These are phyloP conservation scores for Trichoderma polysporum DNA, from an alignment of 2,329 filamentous ascomycete species.

Conservation along the genomic window DNA sequence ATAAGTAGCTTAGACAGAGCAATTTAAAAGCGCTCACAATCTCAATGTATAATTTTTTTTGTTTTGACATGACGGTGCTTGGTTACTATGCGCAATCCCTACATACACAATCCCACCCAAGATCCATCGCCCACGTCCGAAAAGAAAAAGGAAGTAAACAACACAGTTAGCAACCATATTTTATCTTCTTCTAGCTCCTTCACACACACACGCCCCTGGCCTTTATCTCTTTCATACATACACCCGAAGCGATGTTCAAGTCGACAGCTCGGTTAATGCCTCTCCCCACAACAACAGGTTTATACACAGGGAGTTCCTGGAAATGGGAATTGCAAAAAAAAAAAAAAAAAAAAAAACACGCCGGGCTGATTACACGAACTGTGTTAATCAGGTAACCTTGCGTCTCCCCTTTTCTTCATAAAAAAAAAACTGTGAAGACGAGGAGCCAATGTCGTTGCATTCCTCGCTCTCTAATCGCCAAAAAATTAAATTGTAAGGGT, in stretches of 20 bases:
- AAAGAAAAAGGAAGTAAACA: slow-evolving; percentile 30
- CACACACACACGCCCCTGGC: not conserved
- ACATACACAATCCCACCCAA: slow-evolving; percentile 32
- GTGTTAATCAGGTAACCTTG: not conserved
- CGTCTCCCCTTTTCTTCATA: slow-evolving; percentile 6
- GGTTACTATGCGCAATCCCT: slow-evolving; percentile 34
- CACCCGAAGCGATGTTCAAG: slow-evolving; percentile 4
- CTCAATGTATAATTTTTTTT: not conserved
- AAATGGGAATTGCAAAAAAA: slow-evolving; percentile 14
- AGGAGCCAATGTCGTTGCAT: slow-evolving; percentile 10
- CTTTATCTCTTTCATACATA: slow-evolving; percentile 19
- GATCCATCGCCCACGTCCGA: slow-evolving; percentile 27
- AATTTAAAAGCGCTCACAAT: slow-evolving; percentile 2
- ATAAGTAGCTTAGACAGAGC: not conserved
- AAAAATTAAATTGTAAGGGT: slow-evolving; percentile 29
- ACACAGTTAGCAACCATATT: slow-evolving; percentile 34
- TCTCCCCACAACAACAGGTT: slow-evolving; percentile 12
- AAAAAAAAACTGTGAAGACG: slow-evolving; percentile 5
- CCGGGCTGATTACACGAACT: slow-evolving; percentile 2
- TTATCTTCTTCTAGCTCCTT: slow-evolving; percentile 14
- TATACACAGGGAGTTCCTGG: slow-evolving; percentile 18
- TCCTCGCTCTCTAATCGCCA: slow-evolving; percentile 29
- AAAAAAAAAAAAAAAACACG: slow-evolving; percentile 7
- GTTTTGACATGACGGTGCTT: slow-evolving; percentile 28
- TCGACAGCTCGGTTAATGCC: slow-evolving; percentile 9